Percentiles rank a stretch among this genome's conserved stretches.
These are phyloP conservation scores for Diplodia seriata DNA, from an alignment of 2,329 filamentous ascomycete species.

Conservation along the genomic window DNA sequence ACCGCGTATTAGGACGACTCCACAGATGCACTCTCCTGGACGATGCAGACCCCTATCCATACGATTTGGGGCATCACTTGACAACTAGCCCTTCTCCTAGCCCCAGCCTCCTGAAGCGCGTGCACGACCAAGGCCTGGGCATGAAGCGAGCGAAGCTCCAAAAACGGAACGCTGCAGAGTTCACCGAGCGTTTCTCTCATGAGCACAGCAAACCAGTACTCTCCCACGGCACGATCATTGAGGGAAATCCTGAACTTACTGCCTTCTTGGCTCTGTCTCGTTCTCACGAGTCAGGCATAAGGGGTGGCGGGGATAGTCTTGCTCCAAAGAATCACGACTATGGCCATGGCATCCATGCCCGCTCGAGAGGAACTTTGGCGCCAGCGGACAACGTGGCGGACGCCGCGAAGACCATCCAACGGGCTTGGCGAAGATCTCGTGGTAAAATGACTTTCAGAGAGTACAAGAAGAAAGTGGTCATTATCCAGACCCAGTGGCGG, in stretches of 20 bases:
- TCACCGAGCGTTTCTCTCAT: neutral
- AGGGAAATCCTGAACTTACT: neutral
- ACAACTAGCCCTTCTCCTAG: slow-evolving; percentile 4
- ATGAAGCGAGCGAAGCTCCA: slow-evolving; percentile 19
- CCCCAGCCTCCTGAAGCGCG: slow-evolving; percentile 12
- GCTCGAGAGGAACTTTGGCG: slow-evolving; percentile 35
- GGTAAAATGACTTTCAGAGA: slow-evolving; percentile 44
- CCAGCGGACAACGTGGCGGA: slow-evolving; percentile 39
- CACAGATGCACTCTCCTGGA: slow-evolving; percentile 50
- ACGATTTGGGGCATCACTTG: slow-evolving; percentile 7
- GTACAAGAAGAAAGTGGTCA: slow-evolving; percentile 48
- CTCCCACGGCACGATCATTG: neutral
- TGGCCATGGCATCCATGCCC: neutral
- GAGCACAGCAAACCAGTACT: neutral
- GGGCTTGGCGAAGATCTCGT: slow-evolving; percentile 45
- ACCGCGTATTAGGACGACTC: slow-evolving; percentile 55
- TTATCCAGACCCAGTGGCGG: slow-evolving; percentile 50
- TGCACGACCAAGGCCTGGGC: slow-evolving; percentile 12
- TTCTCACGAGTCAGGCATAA: neutral
- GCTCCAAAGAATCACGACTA: slow-evolving; percentile 32
- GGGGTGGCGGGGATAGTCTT: too few species aligned
- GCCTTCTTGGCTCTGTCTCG: neutral
- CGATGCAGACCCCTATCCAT: slow-evolving; percentile 26
- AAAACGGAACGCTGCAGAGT: slow-evolving; percentile 6
- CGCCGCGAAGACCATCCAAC: slow-evolving; percentile 47